Conservation (phyloP, 257 asterid species). For the Solanum paucissectum region DNA sequence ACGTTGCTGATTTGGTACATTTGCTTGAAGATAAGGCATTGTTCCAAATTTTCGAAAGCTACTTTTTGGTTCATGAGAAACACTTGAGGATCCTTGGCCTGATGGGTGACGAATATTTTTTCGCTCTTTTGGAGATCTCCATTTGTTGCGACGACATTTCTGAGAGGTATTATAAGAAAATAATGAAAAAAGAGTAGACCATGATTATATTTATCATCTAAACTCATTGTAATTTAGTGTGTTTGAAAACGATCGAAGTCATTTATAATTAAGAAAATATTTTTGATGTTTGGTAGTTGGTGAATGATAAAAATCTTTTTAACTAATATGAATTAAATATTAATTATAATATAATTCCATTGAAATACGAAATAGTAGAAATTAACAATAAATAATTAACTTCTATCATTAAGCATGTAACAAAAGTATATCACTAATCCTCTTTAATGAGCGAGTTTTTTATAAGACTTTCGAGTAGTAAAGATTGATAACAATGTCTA, state of each 20-base stretch:
- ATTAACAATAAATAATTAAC: not conserved
- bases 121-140: slow-evolving; percentile 6
- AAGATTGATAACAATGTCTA: not conserved
- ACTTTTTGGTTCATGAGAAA: not conserved
- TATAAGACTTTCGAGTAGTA: not conserved
- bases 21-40: slow-evolving; percentile 7
- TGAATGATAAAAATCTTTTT: not conserved
- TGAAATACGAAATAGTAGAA: not conserved
- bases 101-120: not conserved
- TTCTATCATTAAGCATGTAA: not conserved
- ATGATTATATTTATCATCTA: not conserved
- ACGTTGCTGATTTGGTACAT: not conserved
- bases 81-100: not conserved
- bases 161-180: not conserved
- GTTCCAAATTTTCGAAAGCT: not conserved
- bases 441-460: not conserved
- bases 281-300: not conserved
- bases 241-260: not conserved
- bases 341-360: not conserved
- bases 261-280: not conserved
- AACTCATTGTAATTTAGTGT: not conserved
- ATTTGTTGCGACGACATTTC: slow-evolving; percentile 23
- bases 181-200: not conserved
- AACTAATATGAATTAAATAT: not conserved
- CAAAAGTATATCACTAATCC: not conserved